These are phyloP conservation scores for Trichosporon sp. DNA, from an alignment of 1,284 basidiomycete genomes.

Conservation along the genomic window DNA sequence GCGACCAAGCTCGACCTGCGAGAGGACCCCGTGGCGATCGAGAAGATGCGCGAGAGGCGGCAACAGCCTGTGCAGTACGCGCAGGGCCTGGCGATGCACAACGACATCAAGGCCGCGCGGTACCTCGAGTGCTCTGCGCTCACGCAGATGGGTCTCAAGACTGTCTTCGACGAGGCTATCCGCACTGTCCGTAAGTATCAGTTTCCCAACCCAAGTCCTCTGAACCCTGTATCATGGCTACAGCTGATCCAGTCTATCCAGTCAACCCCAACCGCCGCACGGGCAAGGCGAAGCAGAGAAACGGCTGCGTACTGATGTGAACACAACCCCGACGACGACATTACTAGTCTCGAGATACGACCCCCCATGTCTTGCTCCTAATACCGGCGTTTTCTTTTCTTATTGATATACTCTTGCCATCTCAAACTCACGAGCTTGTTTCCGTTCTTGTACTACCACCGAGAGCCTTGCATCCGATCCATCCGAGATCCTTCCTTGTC, in stretches of 20 bases:
- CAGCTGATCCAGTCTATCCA: constrained; percentile 10
- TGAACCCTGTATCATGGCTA: too few relatives aligned
- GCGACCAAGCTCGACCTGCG: constrained; percentile 97
- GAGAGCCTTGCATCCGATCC: constrained; percentile 12
- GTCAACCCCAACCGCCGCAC: constrained; percentile 44
- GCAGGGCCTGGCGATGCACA: constrained; percentile 80
- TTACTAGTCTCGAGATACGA: neutral
- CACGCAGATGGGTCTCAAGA: constrained; percentile 96
- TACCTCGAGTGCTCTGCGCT: constrained; percentile 58
- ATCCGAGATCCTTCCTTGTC: constrained; percentile 1
- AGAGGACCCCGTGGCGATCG: constrained; percentile 84
- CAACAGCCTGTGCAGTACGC: constrained; percentile 86
- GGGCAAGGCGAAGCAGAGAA: constrained; percentile 37
- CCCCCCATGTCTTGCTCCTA: neutral
- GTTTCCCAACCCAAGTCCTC: neutral
- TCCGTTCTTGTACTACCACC: constrained; percentile 14
- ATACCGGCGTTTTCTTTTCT: neutral
- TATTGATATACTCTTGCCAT: neutral
- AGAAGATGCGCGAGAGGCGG: constrained; percentile 88
- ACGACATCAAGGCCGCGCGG: constrained; percentile 62
- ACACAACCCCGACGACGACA: neutral
- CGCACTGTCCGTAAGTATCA: constrained; percentile 62
- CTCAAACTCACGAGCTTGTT: constrained; percentile 3
- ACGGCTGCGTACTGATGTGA: constrained; percentile 42
- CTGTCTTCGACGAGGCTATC: constrained; percentile 94